Evolutionary conservation across 2,329 filamentous ascomycete genomes (phyloP).

Genomic region (Alternaria triticina): DNA sequence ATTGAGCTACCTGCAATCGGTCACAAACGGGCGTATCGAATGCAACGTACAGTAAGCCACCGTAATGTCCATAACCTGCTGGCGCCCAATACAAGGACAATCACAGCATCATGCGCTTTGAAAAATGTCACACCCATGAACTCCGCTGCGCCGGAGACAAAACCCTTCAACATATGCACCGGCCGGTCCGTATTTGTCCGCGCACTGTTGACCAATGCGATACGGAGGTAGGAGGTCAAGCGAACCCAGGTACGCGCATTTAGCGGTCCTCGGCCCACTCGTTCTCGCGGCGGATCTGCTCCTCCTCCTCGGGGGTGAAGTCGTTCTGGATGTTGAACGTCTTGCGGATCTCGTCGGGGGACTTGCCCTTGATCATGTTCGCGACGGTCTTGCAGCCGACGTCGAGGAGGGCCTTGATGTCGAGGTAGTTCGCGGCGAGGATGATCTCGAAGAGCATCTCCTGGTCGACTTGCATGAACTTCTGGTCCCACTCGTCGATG

Average conservation of each 20-base stretch:
- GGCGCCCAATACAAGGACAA: not conserved
- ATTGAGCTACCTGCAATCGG: conserved; percentile 6
- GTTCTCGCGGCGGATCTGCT: conserved; percentile 75
- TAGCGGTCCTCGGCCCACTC: conserved; percentile 57
- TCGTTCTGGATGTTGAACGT: conserved; percentile 99
- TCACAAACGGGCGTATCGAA: conserved; percentile 3
- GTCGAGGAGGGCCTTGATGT: conserved; percentile 97
- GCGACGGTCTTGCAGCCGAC: conserved; percentile 99
- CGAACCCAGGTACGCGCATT: conserved; percentile 3
- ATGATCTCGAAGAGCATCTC: conserved; percentile 99
- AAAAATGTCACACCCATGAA: conserved; percentile 12
- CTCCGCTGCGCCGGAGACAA: conserved; percentile 16
- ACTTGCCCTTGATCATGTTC: conserved; percentile 99
- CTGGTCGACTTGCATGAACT: conserved; percentile 99
- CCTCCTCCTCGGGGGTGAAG: conserved; percentile 98
- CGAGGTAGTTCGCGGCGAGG: conserved; percentile 95
- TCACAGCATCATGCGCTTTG: conserved; percentile 7
- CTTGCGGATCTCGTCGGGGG: conserved; percentile 97
- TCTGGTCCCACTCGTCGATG: conserved; percentile 99
- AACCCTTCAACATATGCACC: conserved; percentile 3
- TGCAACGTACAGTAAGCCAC: conserved; percentile 4
- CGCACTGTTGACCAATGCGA: conserved; percentile 4
- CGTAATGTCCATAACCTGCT: conserved; percentile 5
- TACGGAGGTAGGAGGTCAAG: not conserved
- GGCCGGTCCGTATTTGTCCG: conserved; percentile 1